Evolutionary conservation across 768 basidiomycete species (phyloP), one percentile per base, ranked within the genome.

Genomic region (Auriscalpium vulgare): DNA sequence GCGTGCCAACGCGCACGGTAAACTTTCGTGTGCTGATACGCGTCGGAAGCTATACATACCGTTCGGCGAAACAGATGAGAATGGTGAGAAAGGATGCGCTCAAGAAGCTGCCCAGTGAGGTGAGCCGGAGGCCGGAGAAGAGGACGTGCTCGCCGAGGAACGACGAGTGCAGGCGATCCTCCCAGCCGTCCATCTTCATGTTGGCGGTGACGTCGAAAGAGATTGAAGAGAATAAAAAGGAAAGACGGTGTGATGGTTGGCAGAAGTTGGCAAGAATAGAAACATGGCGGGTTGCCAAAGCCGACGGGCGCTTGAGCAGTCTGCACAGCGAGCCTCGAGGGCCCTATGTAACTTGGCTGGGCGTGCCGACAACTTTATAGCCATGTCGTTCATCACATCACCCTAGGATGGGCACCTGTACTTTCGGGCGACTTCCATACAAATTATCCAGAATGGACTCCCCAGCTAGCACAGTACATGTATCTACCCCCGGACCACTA

Each of bases 11-110:
- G 34, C 34, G 19, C 16, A 21, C 19, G 16, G 29, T 29, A 29
- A 29, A 29, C 29, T 29, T 29, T 29, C 29, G 29, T 29, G 29
- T 29, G 29, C 16, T 29, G 7, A 49, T 29, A 49, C 45, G 23
- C 45, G 17, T 10, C 45, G 45, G 10, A n/a, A 17, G 45, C n/a
- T 9, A 19, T 16, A 66, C 68, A 52, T 56, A 86, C 86, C 87
- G 76, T 69, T 88, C 87, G 1, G 62, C 56, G 16, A 78, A 62
- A 64, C 87, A 88, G 46, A 88, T 62, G 9, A 57, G 43, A 4
- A 70, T 49, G 4, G 79, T 75, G 16, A 87, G 44, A 4, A 79
- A 35, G 37, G 72, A 69, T 36, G 77, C 79, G 1, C 75, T 54
- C 34, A 79, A 21, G 60, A 87, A 85, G 4, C 74, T 71, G 55